Base-by-base conservation (phyloP, 2,329 filamentous ascomycete species). In the Ascochyta pisi region DNA sequence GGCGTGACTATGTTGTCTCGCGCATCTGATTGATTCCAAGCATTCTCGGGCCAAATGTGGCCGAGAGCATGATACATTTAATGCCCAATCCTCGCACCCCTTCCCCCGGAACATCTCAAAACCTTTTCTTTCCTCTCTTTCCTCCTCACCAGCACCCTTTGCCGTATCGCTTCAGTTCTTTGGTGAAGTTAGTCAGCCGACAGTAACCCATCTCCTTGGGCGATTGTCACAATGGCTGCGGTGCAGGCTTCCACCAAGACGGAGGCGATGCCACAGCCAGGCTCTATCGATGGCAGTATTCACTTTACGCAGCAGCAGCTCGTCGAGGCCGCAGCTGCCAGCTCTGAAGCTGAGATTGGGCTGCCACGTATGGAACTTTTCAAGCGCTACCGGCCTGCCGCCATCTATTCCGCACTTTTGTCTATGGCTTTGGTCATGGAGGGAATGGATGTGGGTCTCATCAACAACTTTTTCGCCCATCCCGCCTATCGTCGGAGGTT, bases 341-440 rank as follows among this genome's bases (percentile, higher is more conserved):
- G 9, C 45, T 61, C 59, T 50, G 59, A 61, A 22, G 38, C 50
- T 16, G 59, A 61, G 42, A 57, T 27, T 6, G 16, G 48, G 27
- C 59, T 61, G 41, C 52, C 59, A 47, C 59, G 59, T 38, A 26
- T 37, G 46, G 59, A 61, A 38, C 59, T 61, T 9, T 59, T 61
- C 56, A 61, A 49, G 39, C 56, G 56, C 46, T 61, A 61, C 29
- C 54, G 59, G 15, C 59, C 59, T 5, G 91, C 91, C 31, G 87
- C 93, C 53, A 82, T 79, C 19, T 96, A 90, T 89, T 91, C 87
- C 68, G 68, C 94, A 42, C 80, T 94, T 58, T 91, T 96, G 71
- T 93, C 89, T 7, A 91, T 90, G 0, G 91, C 89, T 74, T 92
- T 95, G 70, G 85, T 85, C 65, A 96, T 96, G 91, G 91, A 95